Base-by-base conservation (phyloP, 2,329 filamentous ascomycete species). In the Diaporthe longicolla region DNA sequence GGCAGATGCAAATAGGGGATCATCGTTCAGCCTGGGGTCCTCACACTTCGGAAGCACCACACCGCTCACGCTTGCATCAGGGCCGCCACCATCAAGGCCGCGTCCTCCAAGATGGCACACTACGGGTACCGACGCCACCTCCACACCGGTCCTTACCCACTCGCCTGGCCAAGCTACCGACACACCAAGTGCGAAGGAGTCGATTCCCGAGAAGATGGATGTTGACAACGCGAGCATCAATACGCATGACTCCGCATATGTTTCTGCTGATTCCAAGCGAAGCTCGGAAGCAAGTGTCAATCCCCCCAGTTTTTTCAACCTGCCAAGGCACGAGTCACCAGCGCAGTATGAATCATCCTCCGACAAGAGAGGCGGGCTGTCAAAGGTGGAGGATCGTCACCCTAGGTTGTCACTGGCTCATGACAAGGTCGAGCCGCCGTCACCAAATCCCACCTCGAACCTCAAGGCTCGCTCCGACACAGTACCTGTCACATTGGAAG, bases 1-100 rank as follows among this genome's bases (percentile, higher is more conserved):
- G 79, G 89, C 91, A n/a, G 93, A 95, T 79, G 87, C 89, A 48
- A 92, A 92, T 77, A 84, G 84, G 57, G 83, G 82, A 61, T 80
- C 83, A 0, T 83, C 83, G 52, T 90, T 90, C 77, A 86, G 81
- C 45, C 82, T 92, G 11, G 81, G 73, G 6, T 76, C 84, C 59
- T 78, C 86, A 1, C 85, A 88, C 74, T 88, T 89, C 75, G 26
- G 77, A 24, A 52, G 75, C 15, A 82, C 83, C 32, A 83, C 83
- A 35, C 79, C 78, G 17, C 79, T 78, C 24, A 52, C 37, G 7
- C 40, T 57, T 24, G 21, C 58, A 19, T 72, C 73, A 10, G 35
- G 79, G 81, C 17, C 78, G 80, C 19, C 78, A 81, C 8, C 78
- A 79, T 24, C 76, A 80, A 40, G 87, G 24, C 87, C 87, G 29